Evolutionary conservation across 2,329 filamentous ascomycete genomes (phyloP), one percentile per base, ranked within the genome.

Genomic region (Myrmaecium sp.): DNA sequence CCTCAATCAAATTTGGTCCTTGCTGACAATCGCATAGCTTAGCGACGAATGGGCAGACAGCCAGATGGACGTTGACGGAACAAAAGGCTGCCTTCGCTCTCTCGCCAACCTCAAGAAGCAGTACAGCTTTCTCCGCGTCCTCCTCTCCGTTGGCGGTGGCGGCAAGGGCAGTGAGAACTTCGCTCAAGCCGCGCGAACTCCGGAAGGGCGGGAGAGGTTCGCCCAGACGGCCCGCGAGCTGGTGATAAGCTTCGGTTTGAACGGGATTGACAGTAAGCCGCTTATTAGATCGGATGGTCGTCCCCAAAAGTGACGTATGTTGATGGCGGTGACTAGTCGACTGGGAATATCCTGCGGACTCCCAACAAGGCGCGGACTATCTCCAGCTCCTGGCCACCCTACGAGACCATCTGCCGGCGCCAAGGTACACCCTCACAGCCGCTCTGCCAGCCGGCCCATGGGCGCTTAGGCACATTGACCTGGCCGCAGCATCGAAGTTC

Each of bases 41-140:
- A 78, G 74, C 42, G 78, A 89, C 49, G 75, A 81, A 50, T 80
- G 69, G 66, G 78, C 76, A 23, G 80, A 86, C 55, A 59, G 66
- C 21, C 63, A 72, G 40, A 76, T 73, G 41, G 67, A 71, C 11
- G 76, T 82, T 24, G 75, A 84, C 37, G 77, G 75, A 22, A 38
- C 45, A 6, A 43, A 46, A 28, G 49, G 49, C 21, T 81, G 76
- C 23, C 55, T 89, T 27, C 71, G 74, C 17, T 78, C 80, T 6
- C 65, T 86, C 40, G 71, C 73, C 49, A 62, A 73, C 35, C 59
- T 84, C 35, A 86, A 84, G 49, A 60, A 68, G 36, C 65, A 69
- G 37, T 71, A 83, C 43, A 65, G 64, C 17, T 67, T 77, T 43
- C 58, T 89, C 28, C 74, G 75, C 38, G 66, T 83, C n/a, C 62